Evolutionary conservation across 2,329 filamentous ascomycete species (phyloP).

Genomic region (Coniochaeta prunicola): DNA sequence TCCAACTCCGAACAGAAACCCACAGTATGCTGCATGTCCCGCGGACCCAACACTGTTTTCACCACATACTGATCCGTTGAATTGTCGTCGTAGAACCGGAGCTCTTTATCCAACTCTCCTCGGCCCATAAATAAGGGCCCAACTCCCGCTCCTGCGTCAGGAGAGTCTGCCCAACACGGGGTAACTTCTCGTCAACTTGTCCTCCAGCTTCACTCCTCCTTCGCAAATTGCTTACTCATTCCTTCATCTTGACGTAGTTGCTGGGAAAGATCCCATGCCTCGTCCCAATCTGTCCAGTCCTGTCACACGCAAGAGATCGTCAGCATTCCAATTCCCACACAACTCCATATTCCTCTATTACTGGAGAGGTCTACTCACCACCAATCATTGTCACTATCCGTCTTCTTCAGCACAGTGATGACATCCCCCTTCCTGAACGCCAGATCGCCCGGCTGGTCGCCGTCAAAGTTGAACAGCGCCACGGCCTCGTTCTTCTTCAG

Average conservation of each 20-base stretch:
- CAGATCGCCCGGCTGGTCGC: conserved; percentile 85
- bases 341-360: not conserved
- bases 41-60: not conserved
- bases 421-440: conserved; percentile 97
- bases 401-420: conserved; percentile 91
- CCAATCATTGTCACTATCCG: conserved; percentile 92
- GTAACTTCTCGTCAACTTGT: not conserved
- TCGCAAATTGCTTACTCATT: conserved; percentile 20
- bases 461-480: conserved; percentile 89
- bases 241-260: conserved; percentile 63
- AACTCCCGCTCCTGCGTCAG: too few relatives aligned
- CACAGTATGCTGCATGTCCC: not conserved
- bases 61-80: not conserved
- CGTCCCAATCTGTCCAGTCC: conserved; percentile 82
- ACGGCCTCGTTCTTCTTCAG: conserved; percentile 73
- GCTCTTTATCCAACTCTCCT: too few relatives aligned
- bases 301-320: conserved; percentile 22
- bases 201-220: not conserved
- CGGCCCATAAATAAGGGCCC: too few relatives aligned
- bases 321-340: too few relatives aligned
- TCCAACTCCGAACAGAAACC: not conserved
- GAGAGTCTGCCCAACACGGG: not conserved
- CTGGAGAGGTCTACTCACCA: conserved; percentile 50
- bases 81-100: not conserved
- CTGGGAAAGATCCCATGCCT: conserved; percentile 91